These are phyloP conservation scores for Venturia nashicola DNA, from an alignment of 2,329 filamentous ascomycete species.

Conservation along the genomic window DNA sequence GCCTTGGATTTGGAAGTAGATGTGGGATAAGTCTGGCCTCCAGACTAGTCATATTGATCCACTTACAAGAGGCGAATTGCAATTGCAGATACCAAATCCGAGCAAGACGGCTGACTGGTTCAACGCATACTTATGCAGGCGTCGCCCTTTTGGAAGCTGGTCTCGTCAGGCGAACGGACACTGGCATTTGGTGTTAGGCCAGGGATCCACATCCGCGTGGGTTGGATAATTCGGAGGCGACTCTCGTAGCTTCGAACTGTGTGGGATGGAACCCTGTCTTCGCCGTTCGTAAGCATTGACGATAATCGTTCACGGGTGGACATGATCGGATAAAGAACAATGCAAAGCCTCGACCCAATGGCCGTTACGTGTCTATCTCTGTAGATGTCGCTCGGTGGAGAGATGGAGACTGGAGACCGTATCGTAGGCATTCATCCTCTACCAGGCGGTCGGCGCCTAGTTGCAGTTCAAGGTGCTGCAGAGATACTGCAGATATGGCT, in stretches of 20 bases:
- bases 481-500: neutral
- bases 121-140: neutral
- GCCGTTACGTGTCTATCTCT: neutral
- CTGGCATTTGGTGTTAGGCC: neutral
- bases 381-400: neutral
- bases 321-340: neutral
- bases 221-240: neutral
- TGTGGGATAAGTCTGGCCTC: neutral
- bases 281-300: neutral
- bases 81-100: neutral
- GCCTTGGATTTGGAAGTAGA: neutral
- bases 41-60: neutral
- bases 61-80: neutral
- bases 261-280: neutral
- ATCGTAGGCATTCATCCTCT: neutral
- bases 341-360: neutral
- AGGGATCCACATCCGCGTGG: neutral
- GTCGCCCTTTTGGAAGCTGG: neutral
- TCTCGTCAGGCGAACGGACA: neutral
- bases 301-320: neutral
- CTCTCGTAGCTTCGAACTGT: neutral
- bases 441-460: neutral
- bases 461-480: neutral
- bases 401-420: neutral
- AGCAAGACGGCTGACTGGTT: neutral